Evolutionary conservation across 805 yeast genomes (phyloP).

Genomic region (Sugiyamaella smithiae): DNA sequence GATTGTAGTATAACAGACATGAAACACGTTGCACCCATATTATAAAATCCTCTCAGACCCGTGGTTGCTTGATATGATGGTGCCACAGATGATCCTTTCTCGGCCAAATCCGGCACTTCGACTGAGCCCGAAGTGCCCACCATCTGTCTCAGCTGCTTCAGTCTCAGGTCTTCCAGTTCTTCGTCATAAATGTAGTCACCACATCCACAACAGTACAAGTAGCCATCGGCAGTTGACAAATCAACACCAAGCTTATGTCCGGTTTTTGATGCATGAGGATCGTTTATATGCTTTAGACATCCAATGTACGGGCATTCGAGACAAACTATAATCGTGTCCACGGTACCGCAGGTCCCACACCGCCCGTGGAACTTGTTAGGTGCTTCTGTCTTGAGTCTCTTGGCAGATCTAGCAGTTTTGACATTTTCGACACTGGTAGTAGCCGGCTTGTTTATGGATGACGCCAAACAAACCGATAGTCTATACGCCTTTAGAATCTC

Average conservation of each 20-base stretch:
- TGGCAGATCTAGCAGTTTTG: background rate
- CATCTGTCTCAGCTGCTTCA: background rate
- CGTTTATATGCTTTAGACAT: conserved; percentile 17
- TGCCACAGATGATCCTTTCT: background rate
- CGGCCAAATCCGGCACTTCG: conserved; percentile 1
- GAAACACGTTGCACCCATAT: conserved; percentile 96
- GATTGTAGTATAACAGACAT: conserved; percentile 93
- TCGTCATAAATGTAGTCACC: conserved; percentile 65
- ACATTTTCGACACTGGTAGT: background rate
- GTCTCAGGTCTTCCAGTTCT: conserved; percentile 52
- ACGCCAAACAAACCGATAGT: background rate
- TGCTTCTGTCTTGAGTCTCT: background rate
- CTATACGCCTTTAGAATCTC: background rate
- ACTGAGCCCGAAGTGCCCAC: background rate
- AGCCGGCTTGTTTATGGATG: background rate
- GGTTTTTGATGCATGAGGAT: conserved; percentile 11
- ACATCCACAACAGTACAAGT: conserved; percentile 75
- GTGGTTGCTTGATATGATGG: conserved; percentile 57
- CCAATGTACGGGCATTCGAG: conserved; percentile 23
- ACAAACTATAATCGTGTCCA: conserved; percentile 17
- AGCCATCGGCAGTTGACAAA: conserved; percentile 50
- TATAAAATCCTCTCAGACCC: conserved; percentile 87
- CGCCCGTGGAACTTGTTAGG: background rate
- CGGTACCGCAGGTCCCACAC: conserved; percentile 12
- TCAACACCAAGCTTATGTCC: conserved; percentile 56